A percentile compares a stretch with the other conserved stretches of the same genome.
These are phyloP conservation scores for Diaporthe destruens DNA, from an alignment of 2,329 filamentous ascomycete genomes.

Conservation along the genomic window DNA sequence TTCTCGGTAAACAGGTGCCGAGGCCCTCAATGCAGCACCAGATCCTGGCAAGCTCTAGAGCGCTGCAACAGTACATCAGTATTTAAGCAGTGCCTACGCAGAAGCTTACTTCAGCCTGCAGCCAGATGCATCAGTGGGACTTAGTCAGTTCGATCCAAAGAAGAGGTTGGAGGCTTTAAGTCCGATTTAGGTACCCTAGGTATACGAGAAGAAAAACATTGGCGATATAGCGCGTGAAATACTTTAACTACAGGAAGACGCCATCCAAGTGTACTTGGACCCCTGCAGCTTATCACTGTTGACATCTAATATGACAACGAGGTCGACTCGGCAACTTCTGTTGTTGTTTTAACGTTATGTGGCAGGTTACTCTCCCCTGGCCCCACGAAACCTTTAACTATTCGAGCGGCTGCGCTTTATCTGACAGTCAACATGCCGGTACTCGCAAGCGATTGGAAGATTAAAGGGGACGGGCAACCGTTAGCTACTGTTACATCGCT, in stretches of 20 bases:
- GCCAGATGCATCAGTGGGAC: no score
- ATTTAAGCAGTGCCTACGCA: neutral
- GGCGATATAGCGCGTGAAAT: no score
- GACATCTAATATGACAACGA: neutral
- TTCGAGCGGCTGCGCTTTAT: neutral
- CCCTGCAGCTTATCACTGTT: neutral
- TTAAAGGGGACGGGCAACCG: neutral
- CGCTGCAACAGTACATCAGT: slow-evolving; percentile 2
- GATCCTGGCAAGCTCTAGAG: neutral
- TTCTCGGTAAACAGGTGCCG: neutral
- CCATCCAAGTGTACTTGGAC: no score
- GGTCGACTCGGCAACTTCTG: neutral
- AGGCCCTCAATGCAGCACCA: slow-evolving; percentile 10
- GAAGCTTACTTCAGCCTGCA: slow-evolving; percentile 24
- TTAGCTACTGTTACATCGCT: slow-evolving; percentile 9
- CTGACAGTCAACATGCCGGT: neutral
- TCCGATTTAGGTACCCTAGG: no score
- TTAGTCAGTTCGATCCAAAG: neutral
- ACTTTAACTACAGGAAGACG: neutral
- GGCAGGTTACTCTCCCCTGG: neutral
- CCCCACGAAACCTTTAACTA: no score
- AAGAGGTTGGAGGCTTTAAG: neutral
- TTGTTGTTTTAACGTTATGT: neutral
- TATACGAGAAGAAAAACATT: accelerated
- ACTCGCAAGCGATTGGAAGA: neutral